These are phyloP conservation scores for Danielia oregonensis DNA, from an alignment of 805 yeast genomes.

Conservation along the genomic window DNA sequence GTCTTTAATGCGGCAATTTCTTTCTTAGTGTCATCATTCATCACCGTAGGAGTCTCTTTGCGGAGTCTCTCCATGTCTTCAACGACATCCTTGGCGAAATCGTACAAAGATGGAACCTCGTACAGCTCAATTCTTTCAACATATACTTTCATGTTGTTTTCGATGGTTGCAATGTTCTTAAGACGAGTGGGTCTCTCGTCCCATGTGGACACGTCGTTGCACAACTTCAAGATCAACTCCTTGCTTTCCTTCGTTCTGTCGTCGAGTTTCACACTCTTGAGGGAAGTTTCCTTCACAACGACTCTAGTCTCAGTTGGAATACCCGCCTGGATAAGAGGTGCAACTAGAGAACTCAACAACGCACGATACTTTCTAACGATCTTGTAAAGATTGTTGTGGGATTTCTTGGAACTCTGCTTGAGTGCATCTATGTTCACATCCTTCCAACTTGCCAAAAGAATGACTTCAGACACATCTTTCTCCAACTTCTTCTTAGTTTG, in stretches of 20 bases:
- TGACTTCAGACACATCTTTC: slow-evolving; percentile 80
- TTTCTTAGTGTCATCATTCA: slow-evolving; percentile 74
- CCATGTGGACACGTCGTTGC: slow-evolving; percentile 46
- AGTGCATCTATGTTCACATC: slow-evolving; percentile 92
- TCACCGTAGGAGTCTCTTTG: slow-evolving; percentile 71
- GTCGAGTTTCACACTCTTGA: slow-evolving; percentile 1
- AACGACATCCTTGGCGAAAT: slow-evolving; percentile 51
- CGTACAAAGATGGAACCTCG: slow-evolving; percentile 47
- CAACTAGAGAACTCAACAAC: slow-evolving; percentile 49
- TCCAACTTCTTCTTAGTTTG: slow-evolving; percentile 53
- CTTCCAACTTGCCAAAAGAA: slow-evolving; percentile 92
- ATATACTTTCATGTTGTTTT: slow-evolving; percentile 54
- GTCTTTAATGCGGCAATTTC: slow-evolving; percentile 60
- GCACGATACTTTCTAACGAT: slow-evolving; percentile 77
- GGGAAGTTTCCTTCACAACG: neutral
- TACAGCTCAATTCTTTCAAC: slow-evolving; percentile 29
- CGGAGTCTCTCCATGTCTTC: slow-evolving; percentile 60
- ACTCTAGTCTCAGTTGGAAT: slow-evolving; percentile 20
- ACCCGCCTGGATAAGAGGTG: slow-evolving; percentile 59
- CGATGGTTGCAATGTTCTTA: slow-evolving; percentile 46
- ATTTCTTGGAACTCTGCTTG: slow-evolving; percentile 87
- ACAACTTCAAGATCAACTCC: slow-evolving; percentile 14
- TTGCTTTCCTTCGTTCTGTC: slow-evolving; percentile 11
- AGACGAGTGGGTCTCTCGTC: slow-evolving; percentile 53
- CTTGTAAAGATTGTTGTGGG: slow-evolving; percentile 83